Evolutionary conservation across 2,329 filamentous ascomycete genomes (phyloP).

Genomic region (Botrytis paeoniae): DNA sequence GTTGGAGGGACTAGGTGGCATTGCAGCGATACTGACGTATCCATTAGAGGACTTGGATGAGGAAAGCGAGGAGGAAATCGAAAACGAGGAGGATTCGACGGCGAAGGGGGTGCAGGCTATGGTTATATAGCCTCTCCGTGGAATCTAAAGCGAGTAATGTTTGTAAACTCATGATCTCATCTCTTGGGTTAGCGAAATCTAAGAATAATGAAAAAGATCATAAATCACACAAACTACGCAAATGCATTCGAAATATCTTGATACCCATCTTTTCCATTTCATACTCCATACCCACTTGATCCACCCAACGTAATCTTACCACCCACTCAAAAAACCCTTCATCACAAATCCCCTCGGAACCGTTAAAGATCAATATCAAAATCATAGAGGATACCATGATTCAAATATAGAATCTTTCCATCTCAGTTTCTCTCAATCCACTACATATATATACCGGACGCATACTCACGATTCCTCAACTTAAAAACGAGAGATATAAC

Average conservation of each 20-base stretch:
- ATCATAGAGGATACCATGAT: background rate
- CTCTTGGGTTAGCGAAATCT: background rate
- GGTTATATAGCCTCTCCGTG: conserved; percentile 1
- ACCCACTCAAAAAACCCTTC: background rate
- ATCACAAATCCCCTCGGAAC: rapidly evolving
- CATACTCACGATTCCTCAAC: too few species aligned
- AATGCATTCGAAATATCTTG: background rate
- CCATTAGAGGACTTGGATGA: conserved; percentile 80
- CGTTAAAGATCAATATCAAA: background rate
- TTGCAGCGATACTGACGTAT: conserved; percentile 88
- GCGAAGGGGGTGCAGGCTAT: conserved; percentile 1
- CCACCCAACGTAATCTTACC: background rate
- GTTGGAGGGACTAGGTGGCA: conserved; percentile 77
- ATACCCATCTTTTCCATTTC: background rate
- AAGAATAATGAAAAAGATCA: background rate
- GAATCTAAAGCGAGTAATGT: background rate
- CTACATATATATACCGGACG: too few species aligned
- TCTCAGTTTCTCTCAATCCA: too few species aligned
- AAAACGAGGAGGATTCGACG: background rate
- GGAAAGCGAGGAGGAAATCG: conserved; percentile 45
- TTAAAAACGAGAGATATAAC: too few species aligned
- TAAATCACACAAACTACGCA: background rate
- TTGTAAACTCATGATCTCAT: background rate
- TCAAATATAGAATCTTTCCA: rapidly evolving
- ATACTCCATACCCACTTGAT: background rate